Evolutionary conservation across 768 basidiomycete species (phyloP).

Genomic region (Cyclocybe cylindracea): DNA sequence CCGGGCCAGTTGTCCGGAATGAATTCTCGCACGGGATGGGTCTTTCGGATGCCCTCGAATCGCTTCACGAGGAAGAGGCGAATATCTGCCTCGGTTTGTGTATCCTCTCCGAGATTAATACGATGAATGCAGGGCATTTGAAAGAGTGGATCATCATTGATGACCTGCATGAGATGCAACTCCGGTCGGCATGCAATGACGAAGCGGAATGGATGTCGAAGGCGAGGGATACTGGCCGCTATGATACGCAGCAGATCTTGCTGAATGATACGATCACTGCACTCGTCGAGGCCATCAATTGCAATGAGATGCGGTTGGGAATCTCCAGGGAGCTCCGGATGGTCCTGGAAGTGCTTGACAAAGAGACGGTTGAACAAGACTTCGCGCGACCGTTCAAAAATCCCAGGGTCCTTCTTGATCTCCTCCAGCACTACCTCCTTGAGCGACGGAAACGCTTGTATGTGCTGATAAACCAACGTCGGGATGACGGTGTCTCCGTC

Average conservation of each 20-base stretch:
- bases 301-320: slow-evolving; percentile 7
- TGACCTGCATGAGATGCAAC: slow-evolving; percentile 7
- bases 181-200: slow-evolving; percentile 20
- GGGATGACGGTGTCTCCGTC: too few species aligned
- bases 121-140: neutral
- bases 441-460: too few species aligned
- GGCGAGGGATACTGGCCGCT: neutral
- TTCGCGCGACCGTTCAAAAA: slow-evolving; percentile 8
- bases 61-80: slow-evolving; percentile 6
- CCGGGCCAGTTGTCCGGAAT: slow-evolving; percentile 4
- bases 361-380: slow-evolving; percentile 7
- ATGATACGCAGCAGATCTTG: slow-evolving; percentile 6
- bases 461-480: too few species aligned
- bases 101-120: slow-evolving; percentile 8
- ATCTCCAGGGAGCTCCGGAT: neutral
- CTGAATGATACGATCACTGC: slow-evolving; percentile 1
- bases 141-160: slow-evolving; percentile 7
- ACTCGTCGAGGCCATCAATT: too few species aligned
- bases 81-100: slow-evolving; percentile 11
- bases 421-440: neutral
- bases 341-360: slow-evolving; percentile 3
- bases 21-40: slow-evolving; percentile 4
- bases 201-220: slow-evolving; percentile 6
- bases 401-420: slow-evolving; percentile 7
- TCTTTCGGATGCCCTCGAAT: slow-evolving; percentile 13